Evolutionary conservation across 2,329 filamentous ascomycete genomes (phyloP).

Genomic region (Aspergillus ruber): DNA sequence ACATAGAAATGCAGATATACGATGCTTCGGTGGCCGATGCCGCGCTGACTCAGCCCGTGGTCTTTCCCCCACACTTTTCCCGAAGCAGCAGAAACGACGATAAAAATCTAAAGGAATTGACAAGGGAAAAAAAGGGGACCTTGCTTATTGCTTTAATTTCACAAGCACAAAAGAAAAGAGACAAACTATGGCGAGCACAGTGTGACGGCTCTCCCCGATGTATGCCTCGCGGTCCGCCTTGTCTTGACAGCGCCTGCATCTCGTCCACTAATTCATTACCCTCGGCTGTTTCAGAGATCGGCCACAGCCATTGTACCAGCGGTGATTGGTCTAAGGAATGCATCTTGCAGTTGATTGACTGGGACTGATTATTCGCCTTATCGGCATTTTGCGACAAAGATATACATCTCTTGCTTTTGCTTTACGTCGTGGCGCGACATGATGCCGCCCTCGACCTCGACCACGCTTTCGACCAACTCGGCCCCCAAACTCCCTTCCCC

Average conservation of each 20-base stretch:
- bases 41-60: neutral
- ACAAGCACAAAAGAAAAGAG: neutral
- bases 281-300: conserved; percentile 1
- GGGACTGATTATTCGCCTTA: conserved; percentile 1
- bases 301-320: neutral
- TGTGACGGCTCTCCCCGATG: neutral
- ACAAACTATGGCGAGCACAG: neutral
- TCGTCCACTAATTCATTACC: neutral
- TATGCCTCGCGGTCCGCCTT: neutral
- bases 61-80: neutral
- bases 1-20: neutral
- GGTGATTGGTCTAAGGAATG: neutral
- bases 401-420: neutral
- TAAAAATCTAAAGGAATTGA: neutral
- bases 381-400: neutral
- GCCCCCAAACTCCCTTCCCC: conserved; percentile 28
- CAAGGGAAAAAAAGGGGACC: neutral
- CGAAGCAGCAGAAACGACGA: neutral
- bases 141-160: too few relatives aligned
- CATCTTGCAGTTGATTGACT: neutral
- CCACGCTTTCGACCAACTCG: conserved; percentile 21
- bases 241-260: neutral
- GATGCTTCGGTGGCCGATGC: neutral
- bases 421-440: conserved; percentile 3
- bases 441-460: conserved; percentile 28